Conservation (phyloP, 2,329 filamentous ascomycete genomes). For the Blastomyces gilchristii region DNA sequence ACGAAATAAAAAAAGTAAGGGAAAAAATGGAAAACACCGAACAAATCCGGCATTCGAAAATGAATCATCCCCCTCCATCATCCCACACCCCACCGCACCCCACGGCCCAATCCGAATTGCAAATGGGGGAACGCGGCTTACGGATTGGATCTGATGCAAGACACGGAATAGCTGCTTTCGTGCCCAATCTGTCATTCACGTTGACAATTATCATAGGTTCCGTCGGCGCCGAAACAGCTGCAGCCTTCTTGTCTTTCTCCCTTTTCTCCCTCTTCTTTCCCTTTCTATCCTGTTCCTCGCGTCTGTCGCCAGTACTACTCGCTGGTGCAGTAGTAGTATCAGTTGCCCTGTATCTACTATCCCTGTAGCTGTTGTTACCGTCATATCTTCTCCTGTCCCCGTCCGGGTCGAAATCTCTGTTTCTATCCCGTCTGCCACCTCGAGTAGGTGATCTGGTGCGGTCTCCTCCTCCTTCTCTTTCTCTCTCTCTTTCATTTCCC, state of each 20-base stretch:
- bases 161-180: conserved; percentile 89
- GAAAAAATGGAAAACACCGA: background rate
- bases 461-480: conserved; percentile 16
- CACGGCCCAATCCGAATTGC: conserved; percentile 3
- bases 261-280: conserved; percentile 37
- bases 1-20: background rate
- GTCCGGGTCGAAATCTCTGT: conserved; percentile 18
- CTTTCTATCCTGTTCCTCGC: conserved; percentile 24
- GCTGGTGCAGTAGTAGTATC: conserved; percentile 9
- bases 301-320: conserved; percentile 17
- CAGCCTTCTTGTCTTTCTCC: conserved; percentile 26
- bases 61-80: background rate
- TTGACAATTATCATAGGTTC: conserved; percentile 91
- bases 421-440: conserved; percentile 24
- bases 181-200: conserved; percentile 89
- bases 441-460: conserved; percentile 31
- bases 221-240: conserved; percentile 31
- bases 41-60: background rate
- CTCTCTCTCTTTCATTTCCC: background rate
- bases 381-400: conserved; percentile 17
- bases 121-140: conserved; percentile 20
- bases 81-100: background rate
- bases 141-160: conserved; percentile 71
- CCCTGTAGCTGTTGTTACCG: conserved; percentile 20
- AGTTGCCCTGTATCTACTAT: conserved; percentile 7